These are phyloP conservation scores for Trametes versicolor DNA, from an alignment of 1,284 basidiomycete genomes.

Conservation along the genomic window DNA sequence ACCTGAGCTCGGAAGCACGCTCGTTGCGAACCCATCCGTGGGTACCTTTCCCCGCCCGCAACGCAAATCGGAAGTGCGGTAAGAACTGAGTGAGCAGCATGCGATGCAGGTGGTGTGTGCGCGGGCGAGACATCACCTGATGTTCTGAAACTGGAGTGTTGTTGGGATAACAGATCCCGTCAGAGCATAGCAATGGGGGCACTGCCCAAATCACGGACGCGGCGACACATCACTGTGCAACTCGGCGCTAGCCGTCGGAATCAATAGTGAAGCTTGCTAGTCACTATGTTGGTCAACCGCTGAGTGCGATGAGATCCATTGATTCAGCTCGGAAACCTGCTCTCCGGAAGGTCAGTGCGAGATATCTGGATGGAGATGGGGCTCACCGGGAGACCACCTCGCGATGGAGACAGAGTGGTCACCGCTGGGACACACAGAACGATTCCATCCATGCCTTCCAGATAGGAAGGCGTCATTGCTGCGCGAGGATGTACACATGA, in stretches of 20 bases:
- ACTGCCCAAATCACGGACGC: conserved; percentile 2
- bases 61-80: neutral
- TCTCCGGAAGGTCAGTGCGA: neutral
- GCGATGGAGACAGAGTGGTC: neutral
- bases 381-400: neutral
- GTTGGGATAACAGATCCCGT: conserved; percentile 23
- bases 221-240: conserved; percentile 2
- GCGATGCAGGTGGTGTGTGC: neutral
- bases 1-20: neutral
- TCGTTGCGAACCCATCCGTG: neutral
- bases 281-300: conserved; percentile 4
- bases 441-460: neutral
- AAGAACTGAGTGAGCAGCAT: neutral
- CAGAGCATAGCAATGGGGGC: conserved; percentile 12
- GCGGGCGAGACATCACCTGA: conserved; percentile 2
- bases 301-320: neutral
- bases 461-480: neutral
- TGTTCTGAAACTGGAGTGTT: conserved; percentile 14
- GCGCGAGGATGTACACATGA: neutral
- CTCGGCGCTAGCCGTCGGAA: neutral
- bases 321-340: neutral
- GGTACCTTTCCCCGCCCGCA: neutral
- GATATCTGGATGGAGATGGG: neutral
- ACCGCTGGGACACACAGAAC: neutral
- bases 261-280: neutral